phyloP scores from a whole-genome alignment of 208 protist genomes.

The Trypanosoma melophagium region DNA sequence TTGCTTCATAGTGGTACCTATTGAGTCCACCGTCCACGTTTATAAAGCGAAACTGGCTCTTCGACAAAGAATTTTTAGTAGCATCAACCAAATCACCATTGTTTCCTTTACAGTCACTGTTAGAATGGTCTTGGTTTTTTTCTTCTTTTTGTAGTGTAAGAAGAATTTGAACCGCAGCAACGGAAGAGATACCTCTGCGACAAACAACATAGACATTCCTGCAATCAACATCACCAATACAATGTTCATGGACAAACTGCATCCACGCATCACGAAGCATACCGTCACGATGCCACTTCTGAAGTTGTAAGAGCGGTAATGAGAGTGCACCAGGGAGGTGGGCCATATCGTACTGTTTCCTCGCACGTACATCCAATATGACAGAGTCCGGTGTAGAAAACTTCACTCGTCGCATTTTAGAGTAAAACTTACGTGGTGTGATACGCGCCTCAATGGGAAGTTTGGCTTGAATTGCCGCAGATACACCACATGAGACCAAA shows the following conservation, averaged over 20 bases:
- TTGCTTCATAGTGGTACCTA: constrained; percentile 55
- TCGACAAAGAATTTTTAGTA: background rate
- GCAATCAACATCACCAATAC: background rate
- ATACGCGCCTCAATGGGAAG: constrained; percentile 3
- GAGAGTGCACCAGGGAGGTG: constrained; percentile 52
- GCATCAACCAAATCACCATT: background rate
- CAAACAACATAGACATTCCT: constrained; percentile 62
- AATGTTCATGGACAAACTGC: constrained; percentile 15
- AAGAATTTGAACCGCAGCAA: constrained; percentile 52
- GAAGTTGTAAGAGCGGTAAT: constrained; percentile 56
- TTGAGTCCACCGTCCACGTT: constrained; percentile 89
- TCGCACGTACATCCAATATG: constrained; percentile 68
- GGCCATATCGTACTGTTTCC: constrained; percentile 83
- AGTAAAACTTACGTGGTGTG: constrained; percentile 13
- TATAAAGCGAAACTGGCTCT: constrained; percentile 21
- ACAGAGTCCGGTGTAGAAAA: constrained; percentile 3
- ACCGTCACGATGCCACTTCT: constrained; percentile 44
- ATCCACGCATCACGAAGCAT: constrained; percentile 19
- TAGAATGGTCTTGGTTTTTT: background rate
- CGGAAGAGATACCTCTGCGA: constrained; percentile 78
- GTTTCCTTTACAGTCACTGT: background rate
- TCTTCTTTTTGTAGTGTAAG: constrained; percentile 8
- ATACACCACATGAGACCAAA: constrained; percentile 17
- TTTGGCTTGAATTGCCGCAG: constrained; percentile 3
- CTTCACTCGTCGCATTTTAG: background rate